Base-by-base conservation (phyloP, 2,329 filamentous ascomycete genomes). In the Apiospora aurea region DNA sequence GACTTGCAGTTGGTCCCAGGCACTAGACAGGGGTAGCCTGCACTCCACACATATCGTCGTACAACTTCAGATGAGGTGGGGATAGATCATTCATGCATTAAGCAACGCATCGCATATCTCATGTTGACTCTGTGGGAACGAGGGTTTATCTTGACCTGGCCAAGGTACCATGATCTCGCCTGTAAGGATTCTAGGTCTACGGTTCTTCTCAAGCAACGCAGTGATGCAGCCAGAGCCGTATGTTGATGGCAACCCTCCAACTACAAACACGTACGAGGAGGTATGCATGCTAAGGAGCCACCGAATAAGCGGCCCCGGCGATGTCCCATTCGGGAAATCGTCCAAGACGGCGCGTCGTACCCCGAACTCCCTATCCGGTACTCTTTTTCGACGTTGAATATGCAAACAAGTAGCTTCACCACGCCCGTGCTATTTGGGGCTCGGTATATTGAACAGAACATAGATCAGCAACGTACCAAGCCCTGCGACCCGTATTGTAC, bases 11-110 rank as follows among this genome's bases (percentile, higher is more conserved):
- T 10, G 18, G 57, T 41, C 57, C 34, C 57, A 41, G 57, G 34
- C 57, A 41, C 34, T 41, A 64, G 34, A 41, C 57, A 64, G 57
- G 57, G 57, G 57, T 64, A 24, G n/a, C 29, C 16, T 61, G 53
- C 29, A 38, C 53, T 61, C 53, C 53, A 61, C 53, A 61, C 53
- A 21, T 29, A 34, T 21, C 21, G 53, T 16, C 29, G 16, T 61
- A 38, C 53, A 34, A 38, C 18, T 41, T 64, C 57, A 64, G 57
- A 64, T 64, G 57, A 64, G 57, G 57, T n/a, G 57, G 57, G 34
- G 34, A 61, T 64, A n/a, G 3, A 13, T 38, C 57, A 34, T 64
- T 13, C 57, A 41, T 64, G 57, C 57, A 64, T 21, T 29, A 57
- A 57, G 51, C 29, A 38, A n/a, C 41, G 21, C 57, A 41, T 41